Evolutionary conservation across 768 basidiomycete genomes (phyloP).

Genomic region (Kwoniella heveanensis): DNA sequence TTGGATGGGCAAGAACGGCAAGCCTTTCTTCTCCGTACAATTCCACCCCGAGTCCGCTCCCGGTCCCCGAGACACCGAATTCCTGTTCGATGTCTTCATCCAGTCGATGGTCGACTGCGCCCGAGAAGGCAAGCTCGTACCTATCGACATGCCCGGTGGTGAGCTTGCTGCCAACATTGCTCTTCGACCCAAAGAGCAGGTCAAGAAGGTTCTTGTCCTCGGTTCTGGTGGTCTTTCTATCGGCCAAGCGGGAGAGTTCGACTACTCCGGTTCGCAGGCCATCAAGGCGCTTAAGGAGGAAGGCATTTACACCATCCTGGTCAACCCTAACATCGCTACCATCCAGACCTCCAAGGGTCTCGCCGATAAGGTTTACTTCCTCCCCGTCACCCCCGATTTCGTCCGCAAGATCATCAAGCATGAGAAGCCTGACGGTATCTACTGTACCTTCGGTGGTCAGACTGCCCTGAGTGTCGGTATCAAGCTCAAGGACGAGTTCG

Average conservation of each 20-base stretch:
- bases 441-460: conserved; percentile 97
- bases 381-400: conserved; percentile 96
- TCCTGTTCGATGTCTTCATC: conserved; percentile 97
- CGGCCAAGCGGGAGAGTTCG: conserved; percentile 98
- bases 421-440: conserved; percentile 98
- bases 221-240: conserved; percentile 98
- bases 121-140: conserved; percentile 55
- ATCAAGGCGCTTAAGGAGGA: conserved; percentile 99
- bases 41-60: conserved; percentile 98
- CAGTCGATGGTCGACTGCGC: conserved; percentile 77
- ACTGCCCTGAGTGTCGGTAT: conserved; percentile 96
- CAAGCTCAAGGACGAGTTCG: conserved; percentile 96
- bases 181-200: conserved; percentile 65
- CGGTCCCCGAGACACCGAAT: conserved; percentile 96
- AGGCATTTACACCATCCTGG: conserved; percentile 97
- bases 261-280: conserved; percentile 98
- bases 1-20: conserved; percentile 72
- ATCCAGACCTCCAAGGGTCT: conserved; percentile 96
- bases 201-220: conserved; percentile 92
- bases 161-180: conserved; percentile 78
- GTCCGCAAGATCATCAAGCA: conserved; percentile 97
- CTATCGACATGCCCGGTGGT: conserved; percentile 59
- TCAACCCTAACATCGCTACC: conserved; percentile 99
- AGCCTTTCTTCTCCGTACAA: conserved; percentile 97
- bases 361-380: conserved; percentile 99